phyloP scores from a whole-genome alignment of 2,329 filamentous ascomycete species.

The Plectosphaerella plurivora region DNA sequence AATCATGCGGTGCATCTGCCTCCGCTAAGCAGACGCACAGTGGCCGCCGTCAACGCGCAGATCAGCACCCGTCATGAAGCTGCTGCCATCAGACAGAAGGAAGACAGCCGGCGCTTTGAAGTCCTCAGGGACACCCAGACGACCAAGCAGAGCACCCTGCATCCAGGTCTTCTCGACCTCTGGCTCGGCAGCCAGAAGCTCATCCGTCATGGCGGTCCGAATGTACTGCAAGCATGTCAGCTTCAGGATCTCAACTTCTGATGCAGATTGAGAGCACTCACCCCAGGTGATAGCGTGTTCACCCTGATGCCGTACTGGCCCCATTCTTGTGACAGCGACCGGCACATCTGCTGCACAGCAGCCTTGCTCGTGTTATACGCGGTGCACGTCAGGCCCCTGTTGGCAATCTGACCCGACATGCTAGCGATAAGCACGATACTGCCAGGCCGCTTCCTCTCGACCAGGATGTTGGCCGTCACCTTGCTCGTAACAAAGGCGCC shows the following conservation, averaged over 20 bases:
- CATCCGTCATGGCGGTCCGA: conserved; percentile 42
- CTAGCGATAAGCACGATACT: conserved; percentile 47
- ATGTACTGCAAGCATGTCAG: conserved; percentile 29
- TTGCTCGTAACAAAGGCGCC: conserved; percentile 69
- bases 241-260: neutral
- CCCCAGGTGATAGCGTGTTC: conserved; percentile 61
- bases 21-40: conserved; percentile 26
- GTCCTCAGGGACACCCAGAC: conserved; percentile 50
- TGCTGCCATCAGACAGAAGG: conserved; percentile 50
- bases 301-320: conserved; percentile 58
- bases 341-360: conserved; percentile 54
- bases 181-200: conserved; percentile 37
- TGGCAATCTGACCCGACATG: conserved; percentile 45
- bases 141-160: conserved; percentile 47
- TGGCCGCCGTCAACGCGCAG: conserved; percentile 56
- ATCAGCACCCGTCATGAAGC: conserved; percentile 54
- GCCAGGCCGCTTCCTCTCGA: conserved; percentile 32
- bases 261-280: conserved; percentile 15
- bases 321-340: conserved; percentile 60
- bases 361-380: conserved; percentile 62
- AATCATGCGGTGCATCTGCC: no score
- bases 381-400: conserved; percentile 54
- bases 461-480: conserved; percentile 57
- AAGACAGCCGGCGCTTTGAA: conserved; percentile 55
- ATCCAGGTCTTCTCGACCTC: conserved; percentile 49